Evolutionary conservation across 805 yeast species (phyloP), one percentile per base, ranked within the genome.

Genomic region (Metschnikowia continentalis): DNA sequence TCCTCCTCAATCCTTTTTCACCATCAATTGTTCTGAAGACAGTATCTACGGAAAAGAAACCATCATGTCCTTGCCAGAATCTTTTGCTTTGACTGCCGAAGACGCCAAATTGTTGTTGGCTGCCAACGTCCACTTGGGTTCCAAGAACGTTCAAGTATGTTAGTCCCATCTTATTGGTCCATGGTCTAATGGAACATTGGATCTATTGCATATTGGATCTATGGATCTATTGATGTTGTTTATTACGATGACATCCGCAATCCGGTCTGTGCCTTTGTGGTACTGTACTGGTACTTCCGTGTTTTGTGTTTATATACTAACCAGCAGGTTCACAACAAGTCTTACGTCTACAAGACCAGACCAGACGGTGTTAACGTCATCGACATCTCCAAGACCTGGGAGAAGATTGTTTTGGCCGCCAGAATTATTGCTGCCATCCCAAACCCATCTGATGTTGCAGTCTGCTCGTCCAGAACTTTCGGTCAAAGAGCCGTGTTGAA

Each of bases 401-500:
- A 94, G 84, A 92, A 92, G 84, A 88, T 91, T 76, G 97, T 92
- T 62, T 83, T 94, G 76, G 99, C 99, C 73, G 99, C 99, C 69
- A 94, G 97, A 83, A 88, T 92, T 80, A 90, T 94, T 74, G 99
- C 98, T 77, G 96, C 99, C 71, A 87, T 94, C 67, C 99, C 99
- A 81, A 90, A 90, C 86, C 83, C 98, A 64, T 83, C 92, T 65
- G 99, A 94, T 74, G 96, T 94, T 73, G 98, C 91, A 75, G 98
- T 96, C 69, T 90, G 95, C 72, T 91, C 98, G 63, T 89, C 98
- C 69, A 92, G 98, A 85, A 91, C 97, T 69, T 92, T 88, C 81
- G 99, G 99, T 75, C 99, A 94, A 84, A 94, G 99, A 84, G 99
- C 99, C 74, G 99, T 92, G 67, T 86, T 94, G 79, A 94, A 94